Percentiles rank a stretch among this genome's conserved stretches.
phyloP scores from a whole-genome alignment of 768 basidiomycete genomes.

The Panaeolus cyanescens region DNA sequence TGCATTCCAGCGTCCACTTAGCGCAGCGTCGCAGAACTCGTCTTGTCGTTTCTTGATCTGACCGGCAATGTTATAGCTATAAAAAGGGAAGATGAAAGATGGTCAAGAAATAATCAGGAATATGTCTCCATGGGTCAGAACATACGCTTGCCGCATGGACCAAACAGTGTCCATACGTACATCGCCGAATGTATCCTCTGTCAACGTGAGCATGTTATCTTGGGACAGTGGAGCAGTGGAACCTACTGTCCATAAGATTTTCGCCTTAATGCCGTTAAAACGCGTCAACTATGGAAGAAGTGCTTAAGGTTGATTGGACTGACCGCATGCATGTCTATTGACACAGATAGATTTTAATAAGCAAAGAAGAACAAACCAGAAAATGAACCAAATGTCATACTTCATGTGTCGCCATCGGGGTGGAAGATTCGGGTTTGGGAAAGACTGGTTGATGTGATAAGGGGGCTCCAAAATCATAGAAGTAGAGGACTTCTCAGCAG shows the following conservation, averaged over 20 bases:
- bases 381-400: slow-evolving; percentile 31
- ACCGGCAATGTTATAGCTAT: slow-evolving; percentile 64
- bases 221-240: neutral
- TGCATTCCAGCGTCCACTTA: slow-evolving; percentile 46
- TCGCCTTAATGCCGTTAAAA: slow-evolving; percentile 39
- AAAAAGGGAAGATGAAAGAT: neutral
- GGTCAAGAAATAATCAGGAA: no score
- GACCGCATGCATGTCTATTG: slow-evolving; percentile 58
- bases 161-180: slow-evolving; percentile 74
- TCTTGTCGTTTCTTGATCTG: slow-evolving; percentile 71
- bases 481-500: slow-evolving; percentile 67
- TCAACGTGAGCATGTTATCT: neutral
- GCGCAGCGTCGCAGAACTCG: slow-evolving; percentile 57
- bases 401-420: slow-evolving; percentile 81
- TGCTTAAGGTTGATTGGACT: slow-evolving; percentile 16
- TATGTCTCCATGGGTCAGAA: no score
- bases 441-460: slow-evolving; percentile 55
- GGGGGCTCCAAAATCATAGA: slow-evolving; percentile 81
- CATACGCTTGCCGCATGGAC: slow-evolving; percentile 65
- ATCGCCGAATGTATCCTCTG: slow-evolving; percentile 39
- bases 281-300: neutral
- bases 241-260: slow-evolving; percentile 46
- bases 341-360: neutral
- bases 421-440: slow-evolving; percentile 43
- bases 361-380: neutral